phyloP scores from a whole-genome alignment of 306 rosid genomes.

The Lablab purpureus region DNA sequence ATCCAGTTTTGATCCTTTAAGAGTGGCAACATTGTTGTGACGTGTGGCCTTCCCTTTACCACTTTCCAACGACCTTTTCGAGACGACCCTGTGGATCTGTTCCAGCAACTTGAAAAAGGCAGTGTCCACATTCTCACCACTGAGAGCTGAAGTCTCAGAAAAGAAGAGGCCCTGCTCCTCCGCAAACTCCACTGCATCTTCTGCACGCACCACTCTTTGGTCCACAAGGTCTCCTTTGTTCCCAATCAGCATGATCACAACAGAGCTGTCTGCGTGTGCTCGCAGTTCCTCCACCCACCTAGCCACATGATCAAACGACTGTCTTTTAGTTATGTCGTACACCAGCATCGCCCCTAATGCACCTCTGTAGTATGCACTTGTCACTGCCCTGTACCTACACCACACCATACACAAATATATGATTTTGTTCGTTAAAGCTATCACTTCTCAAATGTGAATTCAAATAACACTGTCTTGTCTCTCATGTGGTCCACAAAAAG shows the following conservation, averaged over 20 bases:
- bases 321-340: slow-evolving; percentile 84
- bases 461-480: background rate
- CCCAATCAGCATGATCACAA: slow-evolving; percentile 75
- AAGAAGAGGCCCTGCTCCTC: slow-evolving; percentile 86
- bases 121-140: slow-evolving; percentile 76
- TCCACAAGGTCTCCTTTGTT: slow-evolving; percentile 89
- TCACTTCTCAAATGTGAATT: background rate
- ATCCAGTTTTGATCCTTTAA: slow-evolving; percentile 69
- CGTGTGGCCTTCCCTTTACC: slow-evolving; percentile 40
- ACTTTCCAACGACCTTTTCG: slow-evolving; percentile 62
- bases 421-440: background rate
- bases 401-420: background rate
- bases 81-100: slow-evolving; percentile 62
- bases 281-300: slow-evolving; percentile 89
- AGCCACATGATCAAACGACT: slow-evolving; percentile 79
- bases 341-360: slow-evolving; percentile 94
- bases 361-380: slow-evolving; percentile 94
- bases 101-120: slow-evolving; percentile 70
- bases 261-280: slow-evolving; percentile 76
- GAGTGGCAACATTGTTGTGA: slow-evolving; percentile 29
- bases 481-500: no score
- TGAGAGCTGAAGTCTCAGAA: slow-evolving; percentile 88
- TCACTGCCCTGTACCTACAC: slow-evolving; percentile 81
- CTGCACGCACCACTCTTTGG: slow-evolving; percentile 63
- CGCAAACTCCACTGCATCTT: slow-evolving; percentile 85